Conservation (phyloP, 306 rosid species). For the Vigna hirtella region DNA sequence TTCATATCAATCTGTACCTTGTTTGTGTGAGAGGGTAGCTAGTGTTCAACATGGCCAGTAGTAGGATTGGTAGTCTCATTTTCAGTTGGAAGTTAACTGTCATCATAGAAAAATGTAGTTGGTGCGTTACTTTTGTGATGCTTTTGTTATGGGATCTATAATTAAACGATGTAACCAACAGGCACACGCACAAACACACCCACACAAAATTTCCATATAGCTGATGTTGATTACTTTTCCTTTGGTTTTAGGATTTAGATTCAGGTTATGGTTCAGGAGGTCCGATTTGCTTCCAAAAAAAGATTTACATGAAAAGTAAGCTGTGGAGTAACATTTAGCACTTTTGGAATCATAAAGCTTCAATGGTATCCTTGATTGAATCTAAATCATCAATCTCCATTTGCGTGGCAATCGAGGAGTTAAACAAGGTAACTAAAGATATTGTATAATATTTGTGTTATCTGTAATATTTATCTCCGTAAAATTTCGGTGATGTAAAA, state of each 20-base stretch:
- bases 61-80: constrained; percentile 37
- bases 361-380: constrained; percentile 31
- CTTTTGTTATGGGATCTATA: constrained; percentile 31
- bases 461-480: constrained; percentile 41
- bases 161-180: neutral
- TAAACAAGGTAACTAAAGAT: constrained; percentile 43
- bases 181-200: neutral
- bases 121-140: constrained; percentile 2
- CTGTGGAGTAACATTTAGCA: constrained; percentile 13
- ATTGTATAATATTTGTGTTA: constrained; percentile 43
- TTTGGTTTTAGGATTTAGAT: constrained; percentile 65
- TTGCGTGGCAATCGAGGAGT: constrained; percentile 36
- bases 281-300: constrained; percentile 81
- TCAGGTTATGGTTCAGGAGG: constrained; percentile 78
- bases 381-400: constrained; percentile 35
- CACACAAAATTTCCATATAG: neutral
- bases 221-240: constrained; percentile 39
- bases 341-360: constrained; percentile 34
- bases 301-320: constrained; percentile 76
- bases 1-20: constrained; percentile 25
- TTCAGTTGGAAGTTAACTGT: constrained; percentile 11
- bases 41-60: constrained; percentile 32
- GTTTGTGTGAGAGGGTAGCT: constrained; percentile 23
- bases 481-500: constrained; percentile 43
- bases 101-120: constrained; percentile 14